These are phyloP conservation scores for Paraphoma chrysanthemicola DNA, from an alignment of 2,329 filamentous ascomycete genomes.

Conservation along the genomic window DNA sequence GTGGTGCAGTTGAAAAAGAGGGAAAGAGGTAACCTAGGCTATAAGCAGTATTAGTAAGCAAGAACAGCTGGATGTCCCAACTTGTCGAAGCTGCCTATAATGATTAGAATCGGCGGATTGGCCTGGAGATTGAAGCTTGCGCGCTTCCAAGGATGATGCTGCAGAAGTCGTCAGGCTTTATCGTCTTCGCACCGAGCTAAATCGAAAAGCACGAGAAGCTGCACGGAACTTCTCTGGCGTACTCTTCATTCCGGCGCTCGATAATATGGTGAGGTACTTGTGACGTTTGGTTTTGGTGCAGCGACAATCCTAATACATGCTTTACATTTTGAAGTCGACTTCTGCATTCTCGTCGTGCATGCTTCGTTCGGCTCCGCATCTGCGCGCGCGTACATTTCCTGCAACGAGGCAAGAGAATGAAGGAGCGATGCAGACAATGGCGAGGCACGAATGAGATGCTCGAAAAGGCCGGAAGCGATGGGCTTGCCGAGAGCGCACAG, in stretches of 20 bases:
- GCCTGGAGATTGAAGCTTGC: too few species aligned
- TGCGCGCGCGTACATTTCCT: neutral
- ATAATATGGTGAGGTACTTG: neutral
- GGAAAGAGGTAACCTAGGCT: too few species aligned
- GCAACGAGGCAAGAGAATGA: neutral
- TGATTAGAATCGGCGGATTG: too few species aligned
- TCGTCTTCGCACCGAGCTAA: neutral
- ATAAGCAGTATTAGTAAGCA: too few species aligned
- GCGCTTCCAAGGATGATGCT: neutral
- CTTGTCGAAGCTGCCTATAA: too few species aligned
- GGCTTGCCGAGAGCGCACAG: neutral
- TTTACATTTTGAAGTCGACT: neutral
- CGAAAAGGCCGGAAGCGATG: neutral
- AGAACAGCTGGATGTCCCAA: too few species aligned
- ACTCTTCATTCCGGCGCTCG: neutral
- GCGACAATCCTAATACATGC: neutral
- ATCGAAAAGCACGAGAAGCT: neutral
- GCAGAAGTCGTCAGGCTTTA: neutral
- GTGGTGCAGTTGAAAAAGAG: too few species aligned
- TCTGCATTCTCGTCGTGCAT: neutral
- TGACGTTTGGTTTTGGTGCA: neutral
- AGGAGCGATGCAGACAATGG: neutral
- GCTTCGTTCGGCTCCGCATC: neutral
- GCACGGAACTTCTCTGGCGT: neutral
- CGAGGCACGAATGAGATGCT: neutral